A percentile compares a stretch with the other conserved stretches of the same genome.
Evolutionary conservation across 2,329 filamentous ascomycete species (phyloP).

Genomic region (Diatrype stigma): DNA sequence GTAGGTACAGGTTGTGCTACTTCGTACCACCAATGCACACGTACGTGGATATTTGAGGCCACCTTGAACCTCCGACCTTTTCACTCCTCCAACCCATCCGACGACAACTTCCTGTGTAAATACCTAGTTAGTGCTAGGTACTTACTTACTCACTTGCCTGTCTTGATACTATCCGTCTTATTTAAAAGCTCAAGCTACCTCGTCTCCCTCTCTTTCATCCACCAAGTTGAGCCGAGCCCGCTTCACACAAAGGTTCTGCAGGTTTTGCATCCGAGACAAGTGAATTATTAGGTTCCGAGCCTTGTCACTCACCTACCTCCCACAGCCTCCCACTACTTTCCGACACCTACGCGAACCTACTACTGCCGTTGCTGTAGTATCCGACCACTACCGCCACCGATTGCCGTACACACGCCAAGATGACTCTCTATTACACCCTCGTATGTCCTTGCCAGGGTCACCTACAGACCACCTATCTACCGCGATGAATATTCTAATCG

Average conservation of each 20-base stretch:
- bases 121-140: no score
- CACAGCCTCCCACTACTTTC: no score
- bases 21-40: no score
- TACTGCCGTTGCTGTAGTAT: no score
- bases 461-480: not conserved
- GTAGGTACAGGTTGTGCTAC: no score
- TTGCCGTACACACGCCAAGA: constrained; percentile 26
- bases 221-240: not conserved
- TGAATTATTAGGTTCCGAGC: not conserved
- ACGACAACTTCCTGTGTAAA: no score
- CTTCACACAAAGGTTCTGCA: not conserved
- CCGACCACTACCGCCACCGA: not conserved
- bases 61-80: no score
- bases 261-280: not conserved
- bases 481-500: constrained; percentile 20
- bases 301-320: constrained; percentile 1
- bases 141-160: not conserved
- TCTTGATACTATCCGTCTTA: not conserved
- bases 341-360: no score
- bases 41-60: not conserved
- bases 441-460: no score
- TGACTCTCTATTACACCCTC: constrained; percentile 49
- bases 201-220: not conserved
- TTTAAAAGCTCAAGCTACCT: no score
- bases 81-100: no score